Percentiles rank a stretch among this genome's conserved stretches.
Evolutionary conservation across 2,329 filamentous ascomycete species (phyloP).

Genomic region (Neonectria ditissima): DNA sequence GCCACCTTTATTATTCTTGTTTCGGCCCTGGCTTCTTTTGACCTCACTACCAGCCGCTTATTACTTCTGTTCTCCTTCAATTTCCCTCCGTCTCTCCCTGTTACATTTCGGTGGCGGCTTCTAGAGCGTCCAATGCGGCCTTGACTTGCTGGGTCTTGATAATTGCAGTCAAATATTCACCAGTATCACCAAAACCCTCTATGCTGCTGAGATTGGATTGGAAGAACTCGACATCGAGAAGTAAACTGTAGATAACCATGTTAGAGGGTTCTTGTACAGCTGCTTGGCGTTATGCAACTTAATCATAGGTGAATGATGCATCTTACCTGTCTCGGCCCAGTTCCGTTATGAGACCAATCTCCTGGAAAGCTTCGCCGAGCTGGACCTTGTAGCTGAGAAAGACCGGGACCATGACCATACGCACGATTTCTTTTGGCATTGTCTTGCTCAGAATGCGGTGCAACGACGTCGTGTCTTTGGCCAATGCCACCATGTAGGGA

Average conservation of each 20-base stretch:
- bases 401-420: conserved; percentile 87
- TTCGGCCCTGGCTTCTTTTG: too few species aligned
- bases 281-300: too few species aligned
- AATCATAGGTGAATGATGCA: conserved; percentile 18
- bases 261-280: conserved; percentile 25
- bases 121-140: neutral
- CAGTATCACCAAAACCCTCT: conserved; percentile 81
- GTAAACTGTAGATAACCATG: conserved; percentile 66
- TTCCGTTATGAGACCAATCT: conserved; percentile 73
- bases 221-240: conserved; percentile 81
- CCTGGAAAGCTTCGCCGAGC: conserved; percentile 77
- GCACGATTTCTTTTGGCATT: conserved; percentile 79
- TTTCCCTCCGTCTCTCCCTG: too few species aligned
- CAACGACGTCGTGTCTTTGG: conserved; percentile 86
- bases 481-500: conserved; percentile 86
- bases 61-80: neutral
- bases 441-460: conserved; percentile 87
- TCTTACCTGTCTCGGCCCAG: conserved; percentile 78
- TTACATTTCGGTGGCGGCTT: too few species aligned
- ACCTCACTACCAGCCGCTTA: too few species aligned
- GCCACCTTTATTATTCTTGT: too few species aligned
- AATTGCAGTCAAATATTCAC: conserved; percentile 74
- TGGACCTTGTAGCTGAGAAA: conserved; percentile 86
- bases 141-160: conserved; percentile 67
- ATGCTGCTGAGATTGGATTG: conserved; percentile 78